Evolutionary conservation across 2,329 filamentous ascomycete genomes (phyloP).

Genomic region (Coleophoma eucalyptorum): DNA sequence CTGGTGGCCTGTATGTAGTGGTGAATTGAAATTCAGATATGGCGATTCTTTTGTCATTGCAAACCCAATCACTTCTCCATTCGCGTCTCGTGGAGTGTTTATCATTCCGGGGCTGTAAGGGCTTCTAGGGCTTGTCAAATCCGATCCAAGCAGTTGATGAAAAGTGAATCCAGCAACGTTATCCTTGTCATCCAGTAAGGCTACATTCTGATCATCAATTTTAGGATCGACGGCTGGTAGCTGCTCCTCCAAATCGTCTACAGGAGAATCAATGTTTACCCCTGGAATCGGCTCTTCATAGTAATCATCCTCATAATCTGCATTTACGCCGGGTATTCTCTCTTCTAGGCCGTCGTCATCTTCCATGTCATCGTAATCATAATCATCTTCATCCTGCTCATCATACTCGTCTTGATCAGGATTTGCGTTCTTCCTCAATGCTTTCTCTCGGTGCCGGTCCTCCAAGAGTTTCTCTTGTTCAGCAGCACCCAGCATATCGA

Average conservation of each 20-base stretch:
- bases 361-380: slow-evolving; percentile 60
- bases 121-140: slow-evolving; percentile 46
- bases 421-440: slow-evolving; percentile 54
- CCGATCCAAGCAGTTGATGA: slow-evolving; percentile 35
- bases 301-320: slow-evolving; percentile 41
- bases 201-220: not conserved
- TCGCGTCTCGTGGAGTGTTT: slow-evolving; percentile 50
- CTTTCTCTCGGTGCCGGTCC: slow-evolving; percentile 66
- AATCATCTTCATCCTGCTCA: slow-evolving; percentile 48
- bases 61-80: slow-evolving; percentile 53
- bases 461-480: slow-evolving; percentile 67
- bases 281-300: slow-evolving; percentile 15
- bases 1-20: not conserved
- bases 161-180: slow-evolving; percentile 24
- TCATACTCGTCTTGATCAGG: slow-evolving; percentile 30
- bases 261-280: slow-evolving; percentile 9
- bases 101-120: slow-evolving; percentile 43
- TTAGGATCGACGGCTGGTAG: slow-evolving; percentile 3
- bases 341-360: slow-evolving; percentile 64
- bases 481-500: slow-evolving; percentile 72
- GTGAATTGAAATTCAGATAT: slow-evolving; percentile 5
- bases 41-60: slow-evolving; percentile 33
- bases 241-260: slow-evolving; percentile 14
- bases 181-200: slow-evolving; percentile 1
- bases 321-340: slow-evolving; percentile 56